Conservation (phyloP, 768 basidiomycete genomes). For the Candolleomyces eurysporus region DNA sequence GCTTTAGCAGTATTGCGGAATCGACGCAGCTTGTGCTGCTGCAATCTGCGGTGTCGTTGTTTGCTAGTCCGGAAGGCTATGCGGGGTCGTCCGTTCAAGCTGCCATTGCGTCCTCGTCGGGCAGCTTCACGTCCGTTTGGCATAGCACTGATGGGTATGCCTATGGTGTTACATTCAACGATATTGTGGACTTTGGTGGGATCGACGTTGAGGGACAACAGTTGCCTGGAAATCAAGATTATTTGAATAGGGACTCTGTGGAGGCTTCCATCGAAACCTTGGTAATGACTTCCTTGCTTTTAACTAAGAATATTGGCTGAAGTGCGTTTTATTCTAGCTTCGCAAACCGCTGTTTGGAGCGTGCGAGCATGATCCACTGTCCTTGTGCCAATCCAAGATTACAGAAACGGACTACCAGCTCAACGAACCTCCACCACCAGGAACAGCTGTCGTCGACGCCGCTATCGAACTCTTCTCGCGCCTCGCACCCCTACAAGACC, state of each 20-base stretch:
- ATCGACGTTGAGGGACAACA: conserved; percentile 30
- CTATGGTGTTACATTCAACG: conserved; percentile 80
- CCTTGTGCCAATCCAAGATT: conserved; percentile 55
- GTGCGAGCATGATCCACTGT: conserved; percentile 82
- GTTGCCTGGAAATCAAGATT: conserved; percentile 38
- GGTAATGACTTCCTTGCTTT: conserved; percentile 44
- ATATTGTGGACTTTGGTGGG: conserved; percentile 46
- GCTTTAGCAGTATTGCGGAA: conserved; percentile 76
- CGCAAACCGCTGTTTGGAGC: conserved; percentile 79
- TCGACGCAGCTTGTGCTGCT: conserved; percentile 78
- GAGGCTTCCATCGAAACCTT: conserved; percentile 77
- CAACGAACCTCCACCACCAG: conserved; percentile 69
- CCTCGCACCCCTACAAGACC: conserved; percentile 77
- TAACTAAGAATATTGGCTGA: neutral
- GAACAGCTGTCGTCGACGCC: conserved; percentile 82
- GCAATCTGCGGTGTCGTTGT: conserved; percentile 76
- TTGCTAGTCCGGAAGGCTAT: conserved; percentile 86
- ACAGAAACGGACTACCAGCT: conserved; percentile 42
- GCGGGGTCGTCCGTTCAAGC: conserved; percentile 85
- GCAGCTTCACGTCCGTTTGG: conserved; percentile 85
- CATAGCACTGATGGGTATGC: conserved; percentile 85
- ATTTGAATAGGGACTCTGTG: conserved; percentile 72
- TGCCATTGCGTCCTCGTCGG: conserved; percentile 83
- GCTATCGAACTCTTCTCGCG: conserved; percentile 85
- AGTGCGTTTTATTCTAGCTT: conserved; percentile 40